Base-by-base conservation (phyloP, 164 flowering plant species). In the Piper betle region DNA sequence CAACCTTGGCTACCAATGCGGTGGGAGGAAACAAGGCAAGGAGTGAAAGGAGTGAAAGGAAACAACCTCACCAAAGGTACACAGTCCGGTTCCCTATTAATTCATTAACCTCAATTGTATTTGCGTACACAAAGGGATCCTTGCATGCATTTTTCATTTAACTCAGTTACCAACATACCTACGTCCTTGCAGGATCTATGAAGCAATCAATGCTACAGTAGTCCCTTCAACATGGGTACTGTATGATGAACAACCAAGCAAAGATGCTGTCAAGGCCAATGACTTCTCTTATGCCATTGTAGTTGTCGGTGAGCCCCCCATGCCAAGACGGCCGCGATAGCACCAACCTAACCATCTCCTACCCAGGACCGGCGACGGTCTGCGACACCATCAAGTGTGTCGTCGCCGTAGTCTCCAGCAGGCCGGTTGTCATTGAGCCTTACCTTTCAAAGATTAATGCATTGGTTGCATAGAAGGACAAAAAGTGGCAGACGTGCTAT, bases 301-400 rank as follows among this genome's bases (percentile, higher is more conserved):
- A 19, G 74, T 71, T 20, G 79, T 82, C 37, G 83, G 86, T 11
- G 86, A 82, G 66, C 71, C 46, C 71, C 86, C 2, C 79, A 82
- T 42, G 81, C 74, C 48, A 81, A 82, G 60, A 69, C 72, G 4
- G 15, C 11, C 8, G 86, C 5, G 85, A 81, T 60, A 77, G 71
- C 68, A 3, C 50, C 55, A 78, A 71, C 17, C 60, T 81, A 38
- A 76, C 76, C 5, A 69, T 81, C 40, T 11, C 69, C 0, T 73
- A 71, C 11, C 76, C 80, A 2, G 80, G 79, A 4, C 71, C 71
- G 5, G 60, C 63, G 64, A 75, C 66, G 5, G 76, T 82, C 42
- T 25, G 33, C 33, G 33, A 25, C 2, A 79, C 83, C 60, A 64
- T 67, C 1, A 41, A 80, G 86, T 60, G 79, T 82, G 33, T 2